These are phyloP conservation scores for Dendrocalamus sinicus DNA, from an alignment of 176 grass and related monocot species.

Conservation along the genomic window DNA sequence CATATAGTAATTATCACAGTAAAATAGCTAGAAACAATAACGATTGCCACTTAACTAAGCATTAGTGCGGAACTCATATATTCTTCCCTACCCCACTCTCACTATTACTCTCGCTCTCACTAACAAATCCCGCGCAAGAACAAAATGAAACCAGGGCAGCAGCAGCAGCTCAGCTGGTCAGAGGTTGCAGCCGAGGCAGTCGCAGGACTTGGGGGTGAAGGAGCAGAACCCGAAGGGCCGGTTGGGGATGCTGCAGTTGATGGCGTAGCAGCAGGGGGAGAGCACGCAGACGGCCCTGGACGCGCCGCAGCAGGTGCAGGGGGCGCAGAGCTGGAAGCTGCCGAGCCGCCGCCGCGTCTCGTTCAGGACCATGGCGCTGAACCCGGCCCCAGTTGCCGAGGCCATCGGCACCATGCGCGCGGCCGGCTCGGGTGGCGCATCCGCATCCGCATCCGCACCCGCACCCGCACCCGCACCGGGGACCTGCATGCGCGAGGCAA, in stretches of 20 bases:
- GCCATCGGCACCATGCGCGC: slow-evolving; percentile 51
- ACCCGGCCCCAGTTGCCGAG: slow-evolving; percentile 7
- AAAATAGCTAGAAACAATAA: slow-evolving; percentile 53
- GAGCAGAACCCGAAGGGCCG: slow-evolving; percentile 94
- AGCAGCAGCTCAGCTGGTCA: slow-evolving; percentile 48
- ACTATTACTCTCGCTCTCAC: not conserved
- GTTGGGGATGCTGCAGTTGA: slow-evolving; percentile 99
- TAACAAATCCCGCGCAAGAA: not conserved
- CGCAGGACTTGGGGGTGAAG: slow-evolving; percentile 85
- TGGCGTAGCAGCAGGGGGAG: slow-evolving; percentile 94
- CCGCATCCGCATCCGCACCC: not conserved
- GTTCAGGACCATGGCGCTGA: slow-evolving; percentile 60
- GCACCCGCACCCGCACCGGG: not conserved
- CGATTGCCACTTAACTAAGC: slow-evolving; percentile 40
- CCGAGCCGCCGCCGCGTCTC: slow-evolving; percentile 69
- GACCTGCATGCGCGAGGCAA: slow-evolving; percentile 22
- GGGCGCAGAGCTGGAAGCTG: slow-evolving; percentile 87
- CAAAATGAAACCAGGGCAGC: not conserved
- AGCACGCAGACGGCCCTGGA: slow-evolving; percentile 66
- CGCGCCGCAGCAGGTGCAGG: slow-evolving; percentile 90
- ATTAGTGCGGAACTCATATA: slow-evolving; percentile 22
- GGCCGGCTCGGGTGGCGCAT: not conserved
- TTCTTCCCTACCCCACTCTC: slow-evolving; percentile 31
- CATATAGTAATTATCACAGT: slow-evolving; percentile 46
- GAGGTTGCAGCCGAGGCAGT: slow-evolving; percentile 70